Evolutionary conservation across 73 alveolate species (phyloP).

Genomic region (Durusdinium trenchii): DNA sequence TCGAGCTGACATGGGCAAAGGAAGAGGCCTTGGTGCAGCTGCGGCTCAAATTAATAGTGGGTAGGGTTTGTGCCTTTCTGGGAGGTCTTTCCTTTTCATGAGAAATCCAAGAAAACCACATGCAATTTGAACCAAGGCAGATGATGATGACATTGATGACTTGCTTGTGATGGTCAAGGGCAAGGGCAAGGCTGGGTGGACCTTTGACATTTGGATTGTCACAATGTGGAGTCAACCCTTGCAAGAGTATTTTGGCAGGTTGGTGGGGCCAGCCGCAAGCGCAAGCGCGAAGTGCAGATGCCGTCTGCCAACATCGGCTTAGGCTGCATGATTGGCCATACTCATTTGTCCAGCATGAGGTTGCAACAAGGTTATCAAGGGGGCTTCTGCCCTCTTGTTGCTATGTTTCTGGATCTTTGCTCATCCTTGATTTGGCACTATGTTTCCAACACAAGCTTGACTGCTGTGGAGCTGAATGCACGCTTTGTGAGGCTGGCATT

Average conservation of each 20-base stretch:
- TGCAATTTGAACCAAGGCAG: not conserved
- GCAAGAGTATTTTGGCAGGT: not conserved
- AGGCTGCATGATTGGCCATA: not conserved
- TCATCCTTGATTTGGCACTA: not conserved
- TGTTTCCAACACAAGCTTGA: not conserved
- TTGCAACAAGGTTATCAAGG: no score
- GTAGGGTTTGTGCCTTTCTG: not conserved
- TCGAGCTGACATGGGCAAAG: conserved; percentile 86
- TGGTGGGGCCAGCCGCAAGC: conserved; percentile 78
- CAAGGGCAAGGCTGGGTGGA: conserved; percentile 69
- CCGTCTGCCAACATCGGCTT: conserved; percentile 89
- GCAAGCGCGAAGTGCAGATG: conserved; percentile 76
- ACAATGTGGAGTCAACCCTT: not conserved
- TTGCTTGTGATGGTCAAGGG: conserved; percentile 85
- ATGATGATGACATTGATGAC: conserved; percentile 77
- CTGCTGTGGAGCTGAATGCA: not conserved
- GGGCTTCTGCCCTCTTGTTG: no score
- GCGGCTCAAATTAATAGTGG: not conserved
- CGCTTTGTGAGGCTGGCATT: conserved; percentile 44
- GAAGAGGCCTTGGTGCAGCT: conserved; percentile 54
- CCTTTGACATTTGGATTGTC: not conserved
- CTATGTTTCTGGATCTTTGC: not conserved
- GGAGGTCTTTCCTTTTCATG: not conserved
- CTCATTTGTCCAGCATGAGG: not conserved
- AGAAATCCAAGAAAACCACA: not conserved